phyloP scores from a whole-genome alignment of 306 rosid genomes.

The Chamaecrista fasciculata region DNA sequence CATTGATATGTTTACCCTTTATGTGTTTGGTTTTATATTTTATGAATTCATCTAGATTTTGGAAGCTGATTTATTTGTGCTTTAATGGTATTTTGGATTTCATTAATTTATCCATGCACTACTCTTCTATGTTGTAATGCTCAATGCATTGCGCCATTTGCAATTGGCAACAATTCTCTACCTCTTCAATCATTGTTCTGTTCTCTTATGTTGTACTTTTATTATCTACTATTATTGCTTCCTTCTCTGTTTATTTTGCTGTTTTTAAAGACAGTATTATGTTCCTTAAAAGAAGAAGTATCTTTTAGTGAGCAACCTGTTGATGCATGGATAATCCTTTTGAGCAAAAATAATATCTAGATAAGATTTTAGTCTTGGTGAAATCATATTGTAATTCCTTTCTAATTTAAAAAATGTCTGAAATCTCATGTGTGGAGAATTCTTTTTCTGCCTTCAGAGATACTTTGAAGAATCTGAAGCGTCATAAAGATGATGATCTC shows the following conservation, averaged over 20 bases:
- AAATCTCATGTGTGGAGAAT: constrained; percentile 21
- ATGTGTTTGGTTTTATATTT: not conserved
- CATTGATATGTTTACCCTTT: not conserved
- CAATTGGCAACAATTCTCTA: too few relatives aligned
- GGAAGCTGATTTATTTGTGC: not conserved
- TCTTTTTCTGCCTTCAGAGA: constrained; percentile 42
- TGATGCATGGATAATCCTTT: constrained; percentile 10
- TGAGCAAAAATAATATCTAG: not conserved
- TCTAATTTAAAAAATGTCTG: not conserved
- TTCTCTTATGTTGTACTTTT: not conserved
- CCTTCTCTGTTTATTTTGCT: not conserved
- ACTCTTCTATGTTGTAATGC: not conserved
- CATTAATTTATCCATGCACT: not conserved
- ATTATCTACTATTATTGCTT: not conserved
- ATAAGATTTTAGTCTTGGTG: not conserved
- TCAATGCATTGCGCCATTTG: too few relatives aligned
- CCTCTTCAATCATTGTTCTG: not conserved
- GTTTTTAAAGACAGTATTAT: not conserved
- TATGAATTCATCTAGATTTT: not conserved
- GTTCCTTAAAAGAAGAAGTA: not conserved
- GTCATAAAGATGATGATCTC: constrained; percentile 78
- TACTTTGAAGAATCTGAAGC: constrained; percentile 70
- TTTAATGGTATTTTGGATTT: not conserved
- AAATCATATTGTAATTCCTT: not conserved
- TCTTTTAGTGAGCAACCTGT: not conserved